phyloP scores from a whole-genome alignment of 768 basidiomycete genomes.

The Lanmaoa pseudosensibilis region DNA sequence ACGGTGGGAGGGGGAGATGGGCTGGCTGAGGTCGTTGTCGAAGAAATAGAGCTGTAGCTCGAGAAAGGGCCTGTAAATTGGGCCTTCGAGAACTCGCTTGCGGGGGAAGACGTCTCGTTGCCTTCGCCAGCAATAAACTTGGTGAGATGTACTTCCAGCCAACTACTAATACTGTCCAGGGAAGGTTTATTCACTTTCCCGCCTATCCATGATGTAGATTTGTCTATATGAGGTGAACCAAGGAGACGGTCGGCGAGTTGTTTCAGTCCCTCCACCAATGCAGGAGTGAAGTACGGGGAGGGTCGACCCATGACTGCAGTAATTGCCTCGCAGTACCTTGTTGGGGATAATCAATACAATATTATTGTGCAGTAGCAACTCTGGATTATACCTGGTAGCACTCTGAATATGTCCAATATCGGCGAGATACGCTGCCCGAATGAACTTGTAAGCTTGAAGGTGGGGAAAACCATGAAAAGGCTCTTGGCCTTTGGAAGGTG shows the following conservation, averaged over 20 bases:
- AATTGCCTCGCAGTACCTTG: conserved; percentile 95
- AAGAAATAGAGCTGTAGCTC: conserved; percentile 90
- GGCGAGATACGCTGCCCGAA: conserved; percentile 72
- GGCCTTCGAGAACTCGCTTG: conserved; percentile 35
- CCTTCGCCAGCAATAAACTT: conserved; percentile 93
- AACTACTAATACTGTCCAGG: conserved; percentile 86
- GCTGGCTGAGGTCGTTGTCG: conserved; percentile 68
- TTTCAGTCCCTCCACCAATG: conserved; percentile 72
- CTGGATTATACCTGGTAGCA: conserved; percentile 64
- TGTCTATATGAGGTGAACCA: conserved; percentile 71
- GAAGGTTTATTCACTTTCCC: conserved; percentile 89
- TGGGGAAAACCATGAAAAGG: conserved; percentile 78
- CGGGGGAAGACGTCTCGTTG: conserved; percentile 45
- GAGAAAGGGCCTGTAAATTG: conserved; percentile 80
- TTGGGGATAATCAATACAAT: conserved; percentile 28
- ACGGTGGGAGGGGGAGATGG: conserved; percentile 72
- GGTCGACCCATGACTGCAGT: conserved; percentile 58
- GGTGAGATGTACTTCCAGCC: conserved; percentile 89
- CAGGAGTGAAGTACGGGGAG: conserved; percentile 65
- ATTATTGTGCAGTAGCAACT: background rate
- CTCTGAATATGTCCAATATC: conserved; percentile 78
- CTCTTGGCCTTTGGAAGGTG: conserved; percentile 81
- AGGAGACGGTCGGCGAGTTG: conserved; percentile 76
- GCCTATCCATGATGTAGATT: conserved; percentile 80
- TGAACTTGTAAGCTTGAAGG: conserved; percentile 83